Evolutionary conservation across 805 yeast species (phyloP), one percentile per base, ranked within the genome.

Genomic region (Metschnikowia baotianmanensis): DNA sequence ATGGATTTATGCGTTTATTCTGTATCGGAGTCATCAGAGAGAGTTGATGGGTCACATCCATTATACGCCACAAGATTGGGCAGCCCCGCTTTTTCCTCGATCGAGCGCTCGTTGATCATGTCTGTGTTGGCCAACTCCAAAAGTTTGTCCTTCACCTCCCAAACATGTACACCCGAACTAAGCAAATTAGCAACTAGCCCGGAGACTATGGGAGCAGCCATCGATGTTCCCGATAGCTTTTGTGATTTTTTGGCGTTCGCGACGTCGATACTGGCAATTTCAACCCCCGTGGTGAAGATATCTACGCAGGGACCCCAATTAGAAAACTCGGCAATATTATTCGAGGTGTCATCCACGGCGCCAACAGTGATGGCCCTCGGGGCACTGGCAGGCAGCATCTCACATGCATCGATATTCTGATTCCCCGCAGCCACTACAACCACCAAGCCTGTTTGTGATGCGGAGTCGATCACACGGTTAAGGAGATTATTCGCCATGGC

Each of bases 261-360:
- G 28, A 65, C 66, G 9, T 77, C 69, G 11, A 83, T 68, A 40
- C 90, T 82, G 20, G 69, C 65, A 3, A 88, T 82, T 12, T 67
- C 65, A 0, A 81, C 82, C 0, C 98, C 98, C 34, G 91, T 78
- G 0, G 96, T 88, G 62, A 86, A 83, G 1, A 87, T 70, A 55
- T 87, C 88, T 6, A 90, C 95, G 61, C 97, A 91, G n/a, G 71
- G 68, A 0, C 98, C 97, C 89, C 90, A 86, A 57, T 91, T 90
- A n/a, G 93, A 77, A 53, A 91, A 90, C 10, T 74, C 56, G 0
- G 97, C 95, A 25, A 89, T 69, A 3, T 69, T 52, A 52, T 87
- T 95, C 5, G 71, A 72, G 15, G 73, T 57, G 56, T 86, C 96
- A 55, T 88, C 91, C 36, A 89, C 78, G 3, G 96, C 95, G 1